Evolutionary conservation across 345 rosid genomes (phyloP).

Genomic region (Microcos paniculata): DNA sequence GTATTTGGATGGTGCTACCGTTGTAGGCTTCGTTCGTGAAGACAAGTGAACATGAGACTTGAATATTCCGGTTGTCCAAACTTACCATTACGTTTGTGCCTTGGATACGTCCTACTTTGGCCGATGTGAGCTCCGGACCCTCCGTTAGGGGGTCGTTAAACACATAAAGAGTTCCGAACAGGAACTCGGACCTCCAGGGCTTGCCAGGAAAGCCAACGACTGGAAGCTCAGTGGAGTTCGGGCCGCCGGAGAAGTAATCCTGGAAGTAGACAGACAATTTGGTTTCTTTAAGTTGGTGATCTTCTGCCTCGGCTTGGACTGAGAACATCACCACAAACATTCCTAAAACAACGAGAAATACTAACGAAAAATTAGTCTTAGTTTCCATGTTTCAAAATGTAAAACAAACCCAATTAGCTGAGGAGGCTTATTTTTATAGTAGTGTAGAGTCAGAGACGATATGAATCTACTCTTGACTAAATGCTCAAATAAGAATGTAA

Average conservation of each 20-base stretch:
- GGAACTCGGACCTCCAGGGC: constrained; percentile 1
- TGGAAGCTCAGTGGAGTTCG: constrained; percentile 10
- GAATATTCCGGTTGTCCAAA: constrained; percentile 7
- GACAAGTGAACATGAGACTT: neutral
- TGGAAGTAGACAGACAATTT: constrained; percentile 13
- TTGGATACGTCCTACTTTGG: neutral
- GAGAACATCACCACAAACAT: neutral
- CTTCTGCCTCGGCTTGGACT: neutral
- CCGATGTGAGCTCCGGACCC: neutral
- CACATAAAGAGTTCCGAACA: constrained; percentile 7
- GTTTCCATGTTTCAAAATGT: neutral
- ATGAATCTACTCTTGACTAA: no score
- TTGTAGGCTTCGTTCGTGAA: constrained; percentile 8
- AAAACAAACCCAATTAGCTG: neutral
- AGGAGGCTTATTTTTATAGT: no score
- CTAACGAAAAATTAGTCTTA: neutral
- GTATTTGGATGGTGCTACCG: constrained; percentile 6
- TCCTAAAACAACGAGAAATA: neutral
- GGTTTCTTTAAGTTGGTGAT: constrained; percentile 1
- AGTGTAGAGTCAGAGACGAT: no score
- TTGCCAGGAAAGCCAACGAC: constrained; percentile 13
- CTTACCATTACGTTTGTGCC: neutral
- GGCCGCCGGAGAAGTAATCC: neutral
- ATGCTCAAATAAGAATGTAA: no score
- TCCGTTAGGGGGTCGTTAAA: constrained; percentile 6